Conservation (phyloP, 768 basidiomycete species). For the Lactarius sanguifluus region DNA sequence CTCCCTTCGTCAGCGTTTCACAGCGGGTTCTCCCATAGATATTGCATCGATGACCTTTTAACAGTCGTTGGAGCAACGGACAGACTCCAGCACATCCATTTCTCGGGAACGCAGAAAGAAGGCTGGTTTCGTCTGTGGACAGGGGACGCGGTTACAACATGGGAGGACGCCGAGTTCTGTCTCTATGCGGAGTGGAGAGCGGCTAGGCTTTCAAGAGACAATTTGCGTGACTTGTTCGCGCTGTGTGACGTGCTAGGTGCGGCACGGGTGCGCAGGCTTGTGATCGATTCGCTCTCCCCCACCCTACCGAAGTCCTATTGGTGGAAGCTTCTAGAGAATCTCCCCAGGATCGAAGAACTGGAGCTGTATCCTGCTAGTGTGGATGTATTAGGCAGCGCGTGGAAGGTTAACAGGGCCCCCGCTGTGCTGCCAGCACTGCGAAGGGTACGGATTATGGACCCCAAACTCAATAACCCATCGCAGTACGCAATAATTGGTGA, state of each 20-base stretch:
- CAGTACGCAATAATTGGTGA: neutral
- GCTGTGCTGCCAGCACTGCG: slow-evolving; percentile 2
- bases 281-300: neutral
- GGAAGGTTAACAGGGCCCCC: neutral
- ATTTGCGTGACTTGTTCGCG: neutral
- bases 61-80: neutral
- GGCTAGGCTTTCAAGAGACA: neutral
- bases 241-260: neutral
- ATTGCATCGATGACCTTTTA: neutral
- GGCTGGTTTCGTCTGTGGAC: neutral
- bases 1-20: neutral
- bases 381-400: neutral
- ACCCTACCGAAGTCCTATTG: neutral
- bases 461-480: neutral
- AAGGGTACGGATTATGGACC: neutral
- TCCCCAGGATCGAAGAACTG: neutral
- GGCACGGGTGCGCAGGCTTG: neutral
- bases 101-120: neutral
- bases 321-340: neutral
- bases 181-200: neutral
- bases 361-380: neutral
- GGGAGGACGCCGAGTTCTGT: neutral
- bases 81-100: neutral
- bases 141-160: neutral
- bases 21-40: neutral